Evolutionary conservation across 2,329 filamentous ascomycete species (phyloP).

Genomic region (Penicillium thymicola): DNA sequence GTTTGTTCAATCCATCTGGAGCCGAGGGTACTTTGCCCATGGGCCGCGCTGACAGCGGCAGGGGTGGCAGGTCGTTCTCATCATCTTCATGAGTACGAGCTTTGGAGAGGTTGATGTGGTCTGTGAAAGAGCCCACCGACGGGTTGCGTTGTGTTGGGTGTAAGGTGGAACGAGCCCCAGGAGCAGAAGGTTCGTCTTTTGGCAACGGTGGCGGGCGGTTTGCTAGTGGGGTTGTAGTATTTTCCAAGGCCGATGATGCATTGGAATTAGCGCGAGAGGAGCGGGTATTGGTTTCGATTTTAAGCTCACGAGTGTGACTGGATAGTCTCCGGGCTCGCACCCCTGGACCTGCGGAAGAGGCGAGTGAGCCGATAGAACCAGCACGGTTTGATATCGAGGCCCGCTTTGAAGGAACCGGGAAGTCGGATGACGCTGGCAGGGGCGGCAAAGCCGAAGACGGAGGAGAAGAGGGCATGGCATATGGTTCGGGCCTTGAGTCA

Average conservation of each 20-base stretch:
- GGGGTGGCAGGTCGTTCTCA: constrained; percentile 29
- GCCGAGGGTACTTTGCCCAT: constrained; percentile 41
- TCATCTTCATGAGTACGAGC: constrained; percentile 46
- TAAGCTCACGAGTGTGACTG: constrained; percentile 77
- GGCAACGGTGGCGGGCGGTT: constrained; percentile 29
- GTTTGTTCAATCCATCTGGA: constrained; percentile 56
- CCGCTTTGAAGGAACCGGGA: constrained; percentile 20
- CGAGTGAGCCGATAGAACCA: constrained; percentile 22
- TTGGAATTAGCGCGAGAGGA: constrained; percentile 27
- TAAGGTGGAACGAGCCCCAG: constrained; percentile 17
- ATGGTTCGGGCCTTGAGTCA: constrained; percentile 34
- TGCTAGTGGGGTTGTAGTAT: constrained; percentile 23
- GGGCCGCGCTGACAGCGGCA: constrained; percentile 34
- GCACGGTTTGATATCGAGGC: constrained; percentile 15
- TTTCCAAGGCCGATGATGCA: constrained; percentile 26
- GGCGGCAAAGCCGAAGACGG: constrained; percentile 41
- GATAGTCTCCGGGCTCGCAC: constrained; percentile 77
- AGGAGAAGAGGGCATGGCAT: constrained; percentile 34
- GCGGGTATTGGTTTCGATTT: constrained; percentile 70
- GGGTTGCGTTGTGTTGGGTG: constrained; percentile 31
- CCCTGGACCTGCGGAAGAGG: constrained; percentile 37
- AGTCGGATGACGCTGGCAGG: constrained; percentile 46
- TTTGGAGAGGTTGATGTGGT: constrained; percentile 43
- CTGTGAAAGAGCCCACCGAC: constrained; percentile 36
- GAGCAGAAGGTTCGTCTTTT: constrained; percentile 27